These are phyloP conservation scores for Coemansia sp. DNA, from an alignment of 192 early-diverging fungal species.

Conservation along the genomic window DNA sequence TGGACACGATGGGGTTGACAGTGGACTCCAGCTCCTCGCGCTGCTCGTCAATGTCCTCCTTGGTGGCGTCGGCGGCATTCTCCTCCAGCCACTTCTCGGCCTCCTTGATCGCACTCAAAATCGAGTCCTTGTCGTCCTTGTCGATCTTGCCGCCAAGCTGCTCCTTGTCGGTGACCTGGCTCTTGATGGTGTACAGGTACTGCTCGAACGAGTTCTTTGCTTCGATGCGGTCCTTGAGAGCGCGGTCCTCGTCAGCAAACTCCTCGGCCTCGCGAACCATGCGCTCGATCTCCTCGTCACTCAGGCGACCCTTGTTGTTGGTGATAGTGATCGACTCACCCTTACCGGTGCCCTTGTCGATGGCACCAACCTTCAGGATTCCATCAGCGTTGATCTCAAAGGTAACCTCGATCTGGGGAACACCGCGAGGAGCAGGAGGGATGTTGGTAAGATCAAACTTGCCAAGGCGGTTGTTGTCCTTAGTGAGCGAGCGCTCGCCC, in stretches of 20 bases:
- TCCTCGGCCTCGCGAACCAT: conserved; percentile 96
- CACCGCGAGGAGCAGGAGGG: conserved; percentile 91
- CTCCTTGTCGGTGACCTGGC: conserved; percentile 80
- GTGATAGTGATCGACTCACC: conserved; percentile 94
- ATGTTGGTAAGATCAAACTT: conserved; percentile 96
- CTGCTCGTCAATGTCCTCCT: conserved; percentile 98
- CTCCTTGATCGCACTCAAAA: conserved; percentile 81
- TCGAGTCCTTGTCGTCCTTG: conserved; percentile 87
- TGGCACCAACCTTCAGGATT: conserved; percentile 88
- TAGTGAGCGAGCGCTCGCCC: conserved; percentile 95
- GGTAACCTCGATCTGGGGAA: conserved; percentile 96
- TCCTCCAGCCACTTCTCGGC: conserved; percentile 82
- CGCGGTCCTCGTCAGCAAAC: conserved; percentile 87
- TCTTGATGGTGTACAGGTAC: conserved; percentile 89
- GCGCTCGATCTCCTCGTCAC: conserved; percentile 94
- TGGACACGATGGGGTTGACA: conserved; percentile 92
- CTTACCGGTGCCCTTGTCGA: conserved; percentile 97
- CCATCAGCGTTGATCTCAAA: conserved; percentile 96
- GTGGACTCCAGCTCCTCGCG: conserved; percentile 90
- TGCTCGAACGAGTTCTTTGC: conserved; percentile 89
- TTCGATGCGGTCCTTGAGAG: conserved; percentile 82
- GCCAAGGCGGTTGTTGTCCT: conserved; percentile 97
- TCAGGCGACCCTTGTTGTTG: conserved; percentile 95
- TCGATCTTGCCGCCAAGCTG: conserved; percentile 82
- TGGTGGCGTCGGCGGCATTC: conserved; percentile 76